Evolutionary conservation across 1,284 basidiomycete genomes (phyloP), one percentile per base, ranked within the genome.

Genomic region (Rhodotorula sp.): DNA sequence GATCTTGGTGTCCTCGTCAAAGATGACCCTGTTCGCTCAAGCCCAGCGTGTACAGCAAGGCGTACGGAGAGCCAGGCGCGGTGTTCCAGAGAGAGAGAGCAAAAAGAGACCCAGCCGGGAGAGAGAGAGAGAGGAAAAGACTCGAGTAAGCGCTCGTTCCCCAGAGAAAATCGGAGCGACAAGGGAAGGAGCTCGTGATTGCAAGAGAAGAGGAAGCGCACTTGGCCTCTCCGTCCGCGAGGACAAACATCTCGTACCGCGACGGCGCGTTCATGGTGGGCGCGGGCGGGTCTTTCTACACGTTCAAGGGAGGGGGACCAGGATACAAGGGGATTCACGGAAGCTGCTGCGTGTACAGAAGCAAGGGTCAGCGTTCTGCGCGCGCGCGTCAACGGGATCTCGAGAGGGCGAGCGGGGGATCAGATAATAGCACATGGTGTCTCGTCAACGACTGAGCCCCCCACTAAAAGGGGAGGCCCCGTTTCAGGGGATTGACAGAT

Each of bases 1-100:
- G 70, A 99, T 92, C 83, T 95, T 97, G 60, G 93, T 95, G 82
- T 99, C 95, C 82, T 98, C 95, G 18, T 87, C 88, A 66, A 98
- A 86, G 79, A 94, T 91, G 70, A 98, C 88, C 61, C 94, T 95
- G 34, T 34, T 8, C 26, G 47, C 49, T 31, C 18, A 21, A 54
- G n/a, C 8, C 21, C 21, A 55, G 54, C 14, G 26, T 26, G 26
- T 14, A 52, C 23, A n/a, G 21, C 23, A n/a, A 26, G n/a, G 50
- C 19, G 50, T 23, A 21, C 50, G 50, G 50, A 14, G 21, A 21
- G 23, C 1, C 34, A 52, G 50, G 21, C 12, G 15, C 7, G 19
- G 23, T 21, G n/a, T n/a, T n/a, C n/a, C n/a, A n/a, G n/a, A n/a
- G n/a, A n/a, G n/a, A n/a, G n/a, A n/a, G n/a, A 26, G 6, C 23